Evolutionary conservation across 305 asterid genomes (phyloP).

Genomic region (Withania somnifera): DNA sequence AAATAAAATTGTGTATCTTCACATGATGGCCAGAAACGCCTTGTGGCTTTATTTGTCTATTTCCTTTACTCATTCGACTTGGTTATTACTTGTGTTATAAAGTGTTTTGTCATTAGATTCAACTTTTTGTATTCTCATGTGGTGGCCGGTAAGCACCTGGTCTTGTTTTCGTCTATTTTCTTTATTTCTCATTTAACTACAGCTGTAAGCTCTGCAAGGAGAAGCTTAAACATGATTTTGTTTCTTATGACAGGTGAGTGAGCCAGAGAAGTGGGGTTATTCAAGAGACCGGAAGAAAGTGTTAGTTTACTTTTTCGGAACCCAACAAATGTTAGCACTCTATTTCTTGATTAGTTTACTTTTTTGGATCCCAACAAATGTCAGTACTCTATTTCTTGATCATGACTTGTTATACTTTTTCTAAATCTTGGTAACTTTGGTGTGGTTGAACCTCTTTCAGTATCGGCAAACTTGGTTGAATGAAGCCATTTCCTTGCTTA

Average conservation of each 20-base stretch:
- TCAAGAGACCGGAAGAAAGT: conserved; percentile 72
- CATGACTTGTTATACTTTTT: neutral
- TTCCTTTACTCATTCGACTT: neutral
- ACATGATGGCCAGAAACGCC: neutral
- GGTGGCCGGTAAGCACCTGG: neutral
- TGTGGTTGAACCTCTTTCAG: neutral
- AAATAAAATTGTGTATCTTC: neutral
- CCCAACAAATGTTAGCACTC: conserved; percentile 74
- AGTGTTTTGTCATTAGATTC: neutral
- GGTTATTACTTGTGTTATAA: neutral
- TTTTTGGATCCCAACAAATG: conserved; percentile 76
- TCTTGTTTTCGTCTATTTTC: neutral
- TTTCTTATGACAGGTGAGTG: conserved; percentile 65
- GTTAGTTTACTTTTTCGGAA: conserved; percentile 75
- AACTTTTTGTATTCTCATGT: neutral
- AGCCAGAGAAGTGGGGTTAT: conserved; percentile 81
- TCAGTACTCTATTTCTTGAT: conserved; percentile 31
- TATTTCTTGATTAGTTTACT: neutral
- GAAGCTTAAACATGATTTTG: neutral
- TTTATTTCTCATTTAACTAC: neutral
- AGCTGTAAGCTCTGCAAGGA: neutral
- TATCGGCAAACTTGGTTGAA: neutral
- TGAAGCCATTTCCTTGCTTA: neutral
- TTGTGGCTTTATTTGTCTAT: neutral
- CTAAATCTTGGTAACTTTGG: neutral